Percentiles rank a stretch among this genome's conserved stretches.
These are phyloP conservation scores for Ceratocystis eucalypticola DNA, from an alignment of 2,329 filamentous ascomycete species.

Conservation along the genomic window DNA sequence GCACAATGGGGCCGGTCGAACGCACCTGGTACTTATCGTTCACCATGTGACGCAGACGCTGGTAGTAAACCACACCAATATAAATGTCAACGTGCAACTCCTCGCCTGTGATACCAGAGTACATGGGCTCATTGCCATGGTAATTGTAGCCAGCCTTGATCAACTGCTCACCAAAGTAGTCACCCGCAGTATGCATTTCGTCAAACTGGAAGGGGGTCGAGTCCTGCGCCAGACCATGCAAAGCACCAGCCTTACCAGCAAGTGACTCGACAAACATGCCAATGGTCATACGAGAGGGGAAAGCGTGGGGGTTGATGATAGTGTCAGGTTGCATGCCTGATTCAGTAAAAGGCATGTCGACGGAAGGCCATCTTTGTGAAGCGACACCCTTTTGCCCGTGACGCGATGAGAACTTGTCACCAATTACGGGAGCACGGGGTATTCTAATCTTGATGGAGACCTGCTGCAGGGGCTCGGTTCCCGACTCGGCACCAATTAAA, in stretches of 20 bases:
- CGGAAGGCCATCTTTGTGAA: slow-evolving; percentile 86
- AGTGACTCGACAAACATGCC: slow-evolving; percentile 98
- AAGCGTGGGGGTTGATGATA: slow-evolving; percentile 98
- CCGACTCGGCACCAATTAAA: slow-evolving; percentile 72
- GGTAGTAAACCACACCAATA: slow-evolving; percentile 94
- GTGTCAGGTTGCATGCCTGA: slow-evolving; percentile 92
- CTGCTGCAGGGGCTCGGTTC: slow-evolving; percentile 70
- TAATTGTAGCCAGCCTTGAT: slow-evolving; percentile 95
- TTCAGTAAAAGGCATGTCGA: slow-evolving; percentile 95
- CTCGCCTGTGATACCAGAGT: slow-evolving; percentile 89
- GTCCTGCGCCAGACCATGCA: slow-evolving; percentile 93
- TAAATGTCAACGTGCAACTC: slow-evolving; percentile 93
- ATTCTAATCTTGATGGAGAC: slow-evolving; percentile 88
- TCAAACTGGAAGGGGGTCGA: slow-evolving; percentile 91
- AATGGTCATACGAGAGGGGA: slow-evolving; percentile 98
- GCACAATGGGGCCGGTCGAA: slow-evolving; percentile 84
- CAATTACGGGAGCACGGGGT: slow-evolving; percentile 80
- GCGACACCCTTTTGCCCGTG: slow-evolving; percentile 97
- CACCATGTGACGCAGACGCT: slow-evolving; percentile 96
- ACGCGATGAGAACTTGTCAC: slow-evolving; percentile 97
- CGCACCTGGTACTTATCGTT: slow-evolving; percentile 99
- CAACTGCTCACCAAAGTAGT: slow-evolving; percentile 93
- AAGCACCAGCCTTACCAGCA: slow-evolving; percentile 82
- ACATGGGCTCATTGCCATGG: slow-evolving; percentile 97
- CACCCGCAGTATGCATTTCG: slow-evolving; percentile 78